Evolutionary conservation across 768 basidiomycete species (phyloP), one percentile per base, ranked within the genome.

Genomic region (Boletus rubroflammeus): DNA sequence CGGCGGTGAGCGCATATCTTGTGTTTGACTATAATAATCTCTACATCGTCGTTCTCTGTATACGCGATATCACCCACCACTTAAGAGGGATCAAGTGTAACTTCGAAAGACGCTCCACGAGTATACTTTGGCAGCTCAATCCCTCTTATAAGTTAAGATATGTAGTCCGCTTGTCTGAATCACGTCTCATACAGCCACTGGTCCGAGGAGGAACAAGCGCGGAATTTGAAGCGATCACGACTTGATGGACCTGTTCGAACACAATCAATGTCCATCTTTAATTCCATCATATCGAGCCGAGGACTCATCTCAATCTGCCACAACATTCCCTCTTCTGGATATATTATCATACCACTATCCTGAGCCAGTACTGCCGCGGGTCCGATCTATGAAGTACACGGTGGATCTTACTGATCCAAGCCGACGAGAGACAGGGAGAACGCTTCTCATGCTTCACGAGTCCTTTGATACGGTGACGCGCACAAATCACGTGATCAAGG

Each of bases 401-500:
- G 7, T 23, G 21, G 15, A 31, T 19, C 23, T 29, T 29, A 5
- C 47, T 28, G n/a, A 50, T 32, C 21, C 8, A 14, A 11, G 13
- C 5, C 1, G 5, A 13, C 15, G 2, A 25, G 23, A n/a, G 21
- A 17, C 13, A 19, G 1, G 19, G 3, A 45, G 13, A 49, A 9
- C 40, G 9, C 14, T 11, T 31, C 29, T 31, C 29, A 31, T 11
- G 11, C 11, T 13, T n/a, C n/a, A n/a, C 29, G 29, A 31, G n/a
- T 31, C 29, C 29, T 4, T 31, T 31, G 29, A 31, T 31, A 11
- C 28, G 29, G n/a, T n/a, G 29, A 47, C 57, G 52, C 32, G 59
- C 19, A 32, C 13, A 17, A 6, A 40, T 55, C 62, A 64, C 63
- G 63, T 64, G 62, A 58, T 40, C n/a, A 50, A 58, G 17, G 35